A percentile compares a stretch with the other conserved stretches of the same genome.
Conservation (phyloP, 2,329 filamentous ascomycete genomes). For the Colletotrichum sp. region DNA sequence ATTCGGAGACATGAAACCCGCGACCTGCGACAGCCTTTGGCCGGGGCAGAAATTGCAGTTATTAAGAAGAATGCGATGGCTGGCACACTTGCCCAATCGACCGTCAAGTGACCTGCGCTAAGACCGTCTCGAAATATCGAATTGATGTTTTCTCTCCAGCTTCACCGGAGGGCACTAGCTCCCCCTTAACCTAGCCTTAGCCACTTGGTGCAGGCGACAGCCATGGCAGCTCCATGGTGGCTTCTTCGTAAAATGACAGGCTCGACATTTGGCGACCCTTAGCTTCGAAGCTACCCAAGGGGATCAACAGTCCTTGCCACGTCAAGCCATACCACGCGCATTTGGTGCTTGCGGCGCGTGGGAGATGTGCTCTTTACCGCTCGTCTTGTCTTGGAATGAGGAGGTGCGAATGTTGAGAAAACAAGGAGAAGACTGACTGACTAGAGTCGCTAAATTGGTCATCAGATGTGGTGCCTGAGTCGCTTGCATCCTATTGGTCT, state of each 20-base stretch:
- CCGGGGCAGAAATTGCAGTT: neutral
- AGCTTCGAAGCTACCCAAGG: neutral
- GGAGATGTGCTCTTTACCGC: neutral
- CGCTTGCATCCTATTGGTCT: neutral
- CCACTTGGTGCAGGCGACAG: neutral
- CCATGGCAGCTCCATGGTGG: slow-evolving; percentile 1
- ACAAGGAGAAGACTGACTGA: neutral
- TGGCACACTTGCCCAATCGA: neutral
- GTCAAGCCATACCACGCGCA: neutral
- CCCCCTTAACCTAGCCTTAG: slow-evolving; percentile 4
- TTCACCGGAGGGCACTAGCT: slow-evolving; percentile 1
- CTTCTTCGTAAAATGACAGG: neutral
- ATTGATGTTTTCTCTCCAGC: neutral
- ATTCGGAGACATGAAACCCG: neutral
- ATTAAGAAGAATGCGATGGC: neutral
- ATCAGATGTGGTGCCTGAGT: neutral
- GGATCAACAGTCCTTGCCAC: slow-evolving; percentile 15
- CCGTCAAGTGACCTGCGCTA: slow-evolving; percentile 19
- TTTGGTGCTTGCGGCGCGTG: neutral
- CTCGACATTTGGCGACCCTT: neutral
- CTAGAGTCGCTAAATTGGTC: neutral
- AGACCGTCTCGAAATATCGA: neutral
- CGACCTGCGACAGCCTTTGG: neutral
- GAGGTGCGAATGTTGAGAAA: neutral
- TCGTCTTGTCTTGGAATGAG: neutral